These are phyloP conservation scores for Vigna reflexopilosa DNA, from an alignment of 306 rosid genomes.

Conservation along the genomic window DNA sequence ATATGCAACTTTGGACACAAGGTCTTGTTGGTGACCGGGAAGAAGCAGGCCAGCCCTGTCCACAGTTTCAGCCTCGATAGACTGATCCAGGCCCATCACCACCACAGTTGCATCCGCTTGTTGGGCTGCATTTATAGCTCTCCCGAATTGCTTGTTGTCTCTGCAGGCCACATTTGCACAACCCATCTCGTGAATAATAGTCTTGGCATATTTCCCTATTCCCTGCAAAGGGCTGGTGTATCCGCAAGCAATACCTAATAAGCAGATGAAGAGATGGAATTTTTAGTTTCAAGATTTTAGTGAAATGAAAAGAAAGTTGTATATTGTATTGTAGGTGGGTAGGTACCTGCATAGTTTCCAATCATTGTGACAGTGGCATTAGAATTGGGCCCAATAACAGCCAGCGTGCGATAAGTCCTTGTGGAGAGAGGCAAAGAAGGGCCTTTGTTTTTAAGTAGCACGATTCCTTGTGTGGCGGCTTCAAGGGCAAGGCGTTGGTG, in stretches of 20 bases:
- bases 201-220: slow-evolving; percentile 53
- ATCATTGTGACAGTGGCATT: slow-evolving; percentile 77
- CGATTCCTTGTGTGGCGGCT: slow-evolving; percentile 83
- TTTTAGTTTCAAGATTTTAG: too few species aligned
- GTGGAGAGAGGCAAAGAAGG: slow-evolving; percentile 67
- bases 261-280: background rate
- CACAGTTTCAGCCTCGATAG: slow-evolving; percentile 75
- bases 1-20: slow-evolving; percentile 68
- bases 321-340: too few species aligned
- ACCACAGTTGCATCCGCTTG: slow-evolving; percentile 72
- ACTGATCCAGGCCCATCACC: slow-evolving; percentile 82
- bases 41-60: slow-evolving; percentile 69
- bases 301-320: too few species aligned
- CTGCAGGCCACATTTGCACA: slow-evolving; percentile 68
- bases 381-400: slow-evolving; percentile 87
- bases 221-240: slow-evolving; percentile 80
- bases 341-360: slow-evolving; percentile 80
- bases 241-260: slow-evolving; percentile 70
- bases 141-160: slow-evolving; percentile 52
- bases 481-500: slow-evolving; percentile 73
- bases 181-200: slow-evolving; percentile 59
- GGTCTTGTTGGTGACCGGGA: slow-evolving; percentile 83
- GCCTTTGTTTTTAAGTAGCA: slow-evolving; percentile 70
- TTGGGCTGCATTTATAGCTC: slow-evolving; percentile 62
- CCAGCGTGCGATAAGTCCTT: slow-evolving; percentile 58